Conservation (phyloP, 1,284 basidiomycete species). For the Ceratobasidium papillatum region DNA sequence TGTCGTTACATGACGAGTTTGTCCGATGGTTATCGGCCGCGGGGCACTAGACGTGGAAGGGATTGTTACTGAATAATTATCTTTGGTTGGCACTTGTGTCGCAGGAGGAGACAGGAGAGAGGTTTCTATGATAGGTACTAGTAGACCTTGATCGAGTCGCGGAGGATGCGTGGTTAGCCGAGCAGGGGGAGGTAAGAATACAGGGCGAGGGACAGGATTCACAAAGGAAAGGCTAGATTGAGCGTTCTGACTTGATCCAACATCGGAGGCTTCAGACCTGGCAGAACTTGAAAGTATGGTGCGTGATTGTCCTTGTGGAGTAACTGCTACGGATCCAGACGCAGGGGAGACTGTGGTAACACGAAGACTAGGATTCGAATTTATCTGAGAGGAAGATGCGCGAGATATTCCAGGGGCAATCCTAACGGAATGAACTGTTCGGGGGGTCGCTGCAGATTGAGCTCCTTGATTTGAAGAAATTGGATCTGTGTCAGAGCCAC, state of each 20-base stretch:
- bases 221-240: neutral
- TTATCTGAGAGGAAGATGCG: neutral
- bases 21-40: neutral
- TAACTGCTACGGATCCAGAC: neutral
- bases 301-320: neutral
- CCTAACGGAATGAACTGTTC: neutral
- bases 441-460: neutral
- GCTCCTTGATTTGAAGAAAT: neutral
- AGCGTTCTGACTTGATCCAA: neutral
- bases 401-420: conserved; percentile 21
- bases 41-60: neutral
- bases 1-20: neutral
- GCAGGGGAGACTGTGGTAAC: neutral
- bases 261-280: neutral
- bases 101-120: neutral
- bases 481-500: conserved; percentile 25
- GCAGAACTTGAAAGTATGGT: neutral
- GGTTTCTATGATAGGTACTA: neutral
- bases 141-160: neutral
- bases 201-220: conserved; percentile 2
- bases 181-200: neutral
- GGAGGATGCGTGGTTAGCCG: neutral
- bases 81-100: neutral
- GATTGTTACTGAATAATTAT: neutral
- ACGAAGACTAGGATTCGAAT: neutral